A percentile compares a stretch with the other conserved stretches of the same genome.
Conservation (phyloP, 2,329 filamentous ascomycete genomes). For the Thermomyces lanuginosus region DNA sequence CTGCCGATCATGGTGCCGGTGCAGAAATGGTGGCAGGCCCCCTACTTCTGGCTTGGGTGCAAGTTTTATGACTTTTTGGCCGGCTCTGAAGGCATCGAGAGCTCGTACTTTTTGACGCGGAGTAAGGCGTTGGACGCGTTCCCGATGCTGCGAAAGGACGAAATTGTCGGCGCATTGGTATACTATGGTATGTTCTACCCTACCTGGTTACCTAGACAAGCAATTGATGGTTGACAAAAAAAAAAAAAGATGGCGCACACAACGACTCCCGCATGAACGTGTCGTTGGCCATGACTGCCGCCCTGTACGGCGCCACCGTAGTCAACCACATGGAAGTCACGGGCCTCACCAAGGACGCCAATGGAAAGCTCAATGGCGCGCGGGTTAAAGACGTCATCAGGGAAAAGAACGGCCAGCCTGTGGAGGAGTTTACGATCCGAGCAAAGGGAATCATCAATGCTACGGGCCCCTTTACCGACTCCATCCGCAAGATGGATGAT, state of each 20-base stretch:
- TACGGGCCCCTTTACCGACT: slow-evolving; percentile 74
- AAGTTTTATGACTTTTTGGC: slow-evolving; percentile 77
- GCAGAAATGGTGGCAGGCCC: slow-evolving; percentile 69
- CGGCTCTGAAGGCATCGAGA: slow-evolving; percentile 74
- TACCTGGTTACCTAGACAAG: background rate
- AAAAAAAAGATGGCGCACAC: slow-evolving; percentile 57
- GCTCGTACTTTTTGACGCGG: slow-evolving; percentile 72
- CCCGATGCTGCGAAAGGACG: slow-evolving; percentile 70
- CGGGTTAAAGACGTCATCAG: slow-evolving; percentile 53
- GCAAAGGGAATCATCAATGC: slow-evolving; percentile 77
- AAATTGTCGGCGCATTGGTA: slow-evolving; percentile 64
- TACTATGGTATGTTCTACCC: slow-evolving; percentile 49
- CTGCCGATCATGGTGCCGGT: slow-evolving; percentile 72
- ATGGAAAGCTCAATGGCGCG: slow-evolving; percentile 59
- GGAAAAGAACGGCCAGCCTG: slow-evolving; percentile 45
- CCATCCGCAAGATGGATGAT: slow-evolving; percentile 73
- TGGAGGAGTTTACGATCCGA: slow-evolving; percentile 51
- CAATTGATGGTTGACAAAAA: slow-evolving; percentile 8
- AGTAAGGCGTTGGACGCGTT: slow-evolving; percentile 77
- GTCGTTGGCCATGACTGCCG: slow-evolving; percentile 71
- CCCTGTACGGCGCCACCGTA: slow-evolving; percentile 69
- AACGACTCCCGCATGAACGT: slow-evolving; percentile 91
- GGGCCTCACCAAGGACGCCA: slow-evolving; percentile 54
- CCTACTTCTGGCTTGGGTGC: slow-evolving; percentile 53
- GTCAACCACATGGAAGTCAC: slow-evolving; percentile 75